Percentiles rank a stretch among this genome's conserved stretches.
Conservation (phyloP, 169 alveolate genomes). For the Cryptosporidium baileyi region DNA sequence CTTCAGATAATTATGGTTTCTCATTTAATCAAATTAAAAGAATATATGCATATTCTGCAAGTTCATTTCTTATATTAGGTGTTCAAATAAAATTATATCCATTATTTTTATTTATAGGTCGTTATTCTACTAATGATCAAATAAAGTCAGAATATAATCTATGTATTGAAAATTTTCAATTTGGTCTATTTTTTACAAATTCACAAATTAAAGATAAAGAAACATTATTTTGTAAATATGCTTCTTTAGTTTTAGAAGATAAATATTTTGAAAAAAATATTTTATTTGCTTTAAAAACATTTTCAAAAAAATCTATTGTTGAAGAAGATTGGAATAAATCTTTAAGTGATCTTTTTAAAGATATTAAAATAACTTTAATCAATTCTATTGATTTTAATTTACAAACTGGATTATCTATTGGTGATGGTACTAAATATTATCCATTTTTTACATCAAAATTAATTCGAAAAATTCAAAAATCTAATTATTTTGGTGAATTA, state of each 20-base stretch:
- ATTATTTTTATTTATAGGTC: constrained; percentile 7
- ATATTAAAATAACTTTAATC: not conserved
- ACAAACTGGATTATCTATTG: not conserved
- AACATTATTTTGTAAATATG: constrained; percentile 10
- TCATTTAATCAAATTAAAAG: constrained; percentile 12
- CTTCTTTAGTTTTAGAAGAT: constrained; percentile 5
- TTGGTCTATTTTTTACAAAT: not conserved
- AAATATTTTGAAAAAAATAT: not conserved
- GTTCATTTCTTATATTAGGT: constrained; percentile 35
- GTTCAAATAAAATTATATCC: constrained; percentile 1
- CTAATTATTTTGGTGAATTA: constrained; percentile 2
- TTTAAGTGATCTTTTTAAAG: not conserved
- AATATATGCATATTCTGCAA: constrained; percentile 26
- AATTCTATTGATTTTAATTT: constrained; percentile 1
- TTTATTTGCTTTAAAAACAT: constrained; percentile 12
- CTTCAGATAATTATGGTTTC: constrained; percentile 35
- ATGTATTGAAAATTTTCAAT: constrained; percentile 25
- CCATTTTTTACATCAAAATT: constrained; percentile 33
- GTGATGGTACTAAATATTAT: constrained; percentile 28
- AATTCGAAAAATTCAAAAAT: constrained; percentile 27
- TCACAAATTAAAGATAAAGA: not conserved
- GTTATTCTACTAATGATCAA: not conserved
- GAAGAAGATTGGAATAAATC: constrained; percentile 33
- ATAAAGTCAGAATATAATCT: constrained; percentile 5
- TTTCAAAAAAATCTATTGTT: not conserved